Percentiles rank a stretch among this genome's conserved stretches.
Conservation (phyloP, 768 basidiomycete genomes). For the Pulveroboletus sp. region DNA sequence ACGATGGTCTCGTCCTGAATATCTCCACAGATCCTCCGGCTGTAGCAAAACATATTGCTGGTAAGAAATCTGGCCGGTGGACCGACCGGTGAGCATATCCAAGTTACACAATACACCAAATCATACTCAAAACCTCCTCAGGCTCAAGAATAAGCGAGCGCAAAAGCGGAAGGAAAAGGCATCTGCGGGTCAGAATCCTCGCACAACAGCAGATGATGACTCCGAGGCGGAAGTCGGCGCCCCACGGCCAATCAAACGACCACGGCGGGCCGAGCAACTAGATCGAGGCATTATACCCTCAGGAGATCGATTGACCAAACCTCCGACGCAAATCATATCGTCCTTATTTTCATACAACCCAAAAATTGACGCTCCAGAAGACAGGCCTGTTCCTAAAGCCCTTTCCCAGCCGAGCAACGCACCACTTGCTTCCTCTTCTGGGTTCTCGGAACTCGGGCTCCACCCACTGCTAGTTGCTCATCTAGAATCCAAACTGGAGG, state of each 20-base stretch:
- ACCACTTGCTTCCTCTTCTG: constrained; percentile 69
- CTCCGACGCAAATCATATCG: constrained; percentile 68
- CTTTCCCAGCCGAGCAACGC: constrained; percentile 73
- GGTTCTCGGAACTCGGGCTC: constrained; percentile 80
- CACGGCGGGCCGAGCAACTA: constrained; percentile 30
- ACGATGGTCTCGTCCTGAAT: constrained; percentile 76
- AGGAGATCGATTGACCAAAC: constrained; percentile 27
- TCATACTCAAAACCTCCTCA: constrained; percentile 26
- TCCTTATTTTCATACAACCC: constrained; percentile 88
- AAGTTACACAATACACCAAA: background rate
- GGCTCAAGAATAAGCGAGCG: constrained; percentile 73
- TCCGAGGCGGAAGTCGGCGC: constrained; percentile 17
- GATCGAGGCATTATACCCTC: constrained; percentile 14
- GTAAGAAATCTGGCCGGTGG: constrained; percentile 68
- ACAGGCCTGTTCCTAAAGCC: constrained; percentile 20
- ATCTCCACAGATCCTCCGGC: constrained; percentile 44
- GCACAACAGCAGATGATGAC: constrained; percentile 15
- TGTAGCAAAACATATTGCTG: constrained; percentile 24
- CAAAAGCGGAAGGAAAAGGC: constrained; percentile 55
- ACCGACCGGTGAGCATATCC: constrained; percentile 60
- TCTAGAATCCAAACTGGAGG: constrained; percentile 74
- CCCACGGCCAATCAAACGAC: constrained; percentile 47
- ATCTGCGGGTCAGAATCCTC: constrained; percentile 19
- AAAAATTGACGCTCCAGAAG: constrained; percentile 47
- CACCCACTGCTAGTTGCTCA: constrained; percentile 78